phyloP scores from a whole-genome alignment of 768 basidiomycete species.

The Trametes meyenii region DNA sequence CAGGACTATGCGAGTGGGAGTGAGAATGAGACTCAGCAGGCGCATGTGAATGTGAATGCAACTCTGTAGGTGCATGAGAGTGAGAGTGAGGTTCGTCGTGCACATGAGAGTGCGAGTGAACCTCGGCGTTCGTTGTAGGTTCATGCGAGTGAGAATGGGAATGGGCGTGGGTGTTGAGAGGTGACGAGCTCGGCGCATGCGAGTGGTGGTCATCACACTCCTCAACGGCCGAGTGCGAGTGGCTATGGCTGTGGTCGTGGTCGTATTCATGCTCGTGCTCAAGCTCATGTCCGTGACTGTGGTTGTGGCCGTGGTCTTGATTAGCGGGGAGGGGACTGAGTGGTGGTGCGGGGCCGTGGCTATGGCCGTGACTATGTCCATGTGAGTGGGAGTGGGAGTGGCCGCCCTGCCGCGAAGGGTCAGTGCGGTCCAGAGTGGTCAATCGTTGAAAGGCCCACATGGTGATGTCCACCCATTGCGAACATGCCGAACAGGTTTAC shows the following conservation, averaged over 20 bases:
- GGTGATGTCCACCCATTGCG: conserved; percentile 95
- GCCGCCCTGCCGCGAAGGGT: conserved; percentile 44
- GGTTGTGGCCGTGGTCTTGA: conserved; percentile 1
- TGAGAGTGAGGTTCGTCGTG: conserved; percentile 25
- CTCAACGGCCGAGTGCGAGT: conserved; percentile 15
- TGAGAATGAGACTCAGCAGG: conserved; percentile 26
- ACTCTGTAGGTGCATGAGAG: conserved; percentile 32
- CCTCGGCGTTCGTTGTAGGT: conserved; percentile 1
- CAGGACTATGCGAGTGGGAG: conserved; percentile 33
- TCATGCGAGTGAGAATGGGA: conserved; percentile 22
- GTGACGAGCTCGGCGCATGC: not conserved
- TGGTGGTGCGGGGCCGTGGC: conserved; percentile 26
- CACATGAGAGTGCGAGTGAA: conserved; percentile 28
- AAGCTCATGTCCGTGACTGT: not conserved
- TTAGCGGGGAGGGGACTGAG: not conserved
- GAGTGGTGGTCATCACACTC: conserved; percentile 14
- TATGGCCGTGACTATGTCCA: conserved; percentile 35
- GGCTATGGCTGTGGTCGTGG: conserved; percentile 23
- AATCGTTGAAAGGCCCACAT: conserved; percentile 45
- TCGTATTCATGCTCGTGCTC: conserved; percentile 22
- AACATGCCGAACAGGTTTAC: conserved; percentile 99
- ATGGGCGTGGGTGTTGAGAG: conserved; percentile 5
- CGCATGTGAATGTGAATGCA: not conserved
- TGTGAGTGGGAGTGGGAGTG: conserved; percentile 50
- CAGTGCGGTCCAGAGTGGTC: not conserved